Evolutionary conservation across 768 basidiomycete genomes (phyloP), one percentile per base, ranked within the genome.

Genomic region (Leccinum subgranulosum): DNA sequence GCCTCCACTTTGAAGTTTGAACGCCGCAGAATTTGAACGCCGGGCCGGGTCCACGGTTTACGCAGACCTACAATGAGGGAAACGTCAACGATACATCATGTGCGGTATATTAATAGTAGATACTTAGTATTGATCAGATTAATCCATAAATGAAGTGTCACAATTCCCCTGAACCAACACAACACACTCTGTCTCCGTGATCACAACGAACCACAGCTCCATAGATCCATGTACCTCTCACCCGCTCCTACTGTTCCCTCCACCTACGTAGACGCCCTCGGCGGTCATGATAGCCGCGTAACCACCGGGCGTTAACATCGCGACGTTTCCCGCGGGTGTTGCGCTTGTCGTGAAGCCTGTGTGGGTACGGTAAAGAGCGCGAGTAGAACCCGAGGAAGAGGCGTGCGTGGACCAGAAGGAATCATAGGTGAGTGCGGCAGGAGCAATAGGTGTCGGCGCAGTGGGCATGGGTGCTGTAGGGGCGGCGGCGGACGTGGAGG

Each of bases 381-480:
- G 69, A 0, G 69, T 69, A 4, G 65, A 31, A 7, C 69, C 67
- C 2, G 65, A 17, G 3, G 69, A 62, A 0, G 73, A 67, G 19
- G 79, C 70, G 58, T 84, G 82, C 7, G 81, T 76, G 2, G 84
- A 83, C 84, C 83, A 86, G 63, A 85, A 86, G 0, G 81, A 82
- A 64, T 85, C 84, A 61, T 85, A 85, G 3, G 84, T 83, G 46
- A 84, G 70, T 11, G 76, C 66, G 8, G 54, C 7, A 10, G 74
- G 67, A n/a, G 59, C 43, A 59, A 61, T 58, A 3, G 63, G 33
- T 12, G 51, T 53, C 0, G 62, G 53, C 3, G 57, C n/a, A 21
- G 59, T 25, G 29, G 58, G 23, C 43, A 60, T 8, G 10, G 62
- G 49, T 5, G 47, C 28, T 1, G 19, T 27, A 41, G 34, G 1